A percentile compares a stretch with the other conserved stretches of the same genome.
phyloP scores from a whole-genome alignment of 805 yeast genomes.

The Suhomyces vadensis region DNA sequence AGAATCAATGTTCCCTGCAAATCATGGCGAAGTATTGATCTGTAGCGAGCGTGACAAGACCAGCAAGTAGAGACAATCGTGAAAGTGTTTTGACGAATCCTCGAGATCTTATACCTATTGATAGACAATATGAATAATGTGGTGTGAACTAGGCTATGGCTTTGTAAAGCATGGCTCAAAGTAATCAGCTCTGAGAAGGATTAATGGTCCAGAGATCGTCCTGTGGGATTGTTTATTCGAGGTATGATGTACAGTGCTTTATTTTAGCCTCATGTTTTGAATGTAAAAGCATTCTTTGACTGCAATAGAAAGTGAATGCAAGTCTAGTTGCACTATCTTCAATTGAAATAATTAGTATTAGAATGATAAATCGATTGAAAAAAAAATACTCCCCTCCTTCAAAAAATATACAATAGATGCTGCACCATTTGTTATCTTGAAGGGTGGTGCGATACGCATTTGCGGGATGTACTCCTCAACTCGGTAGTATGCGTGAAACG shows the following conservation, averaged over 20 bases:
- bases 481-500: conserved; percentile 1
- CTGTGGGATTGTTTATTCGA: background rate
- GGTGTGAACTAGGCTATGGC: background rate
- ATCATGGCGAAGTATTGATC: background rate
- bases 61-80: background rate
- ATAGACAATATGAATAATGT: too few relatives aligned
- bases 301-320: background rate
- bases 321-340: background rate
- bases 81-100: background rate
- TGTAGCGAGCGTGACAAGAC: background rate
- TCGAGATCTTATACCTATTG: too few relatives aligned
- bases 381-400: too few relatives aligned
- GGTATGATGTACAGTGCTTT: background rate
- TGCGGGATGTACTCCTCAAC: background rate
- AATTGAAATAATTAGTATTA: background rate
- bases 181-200: background rate
- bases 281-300: background rate
- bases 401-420: too few relatives aligned
- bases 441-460: background rate
- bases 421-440: background rate
- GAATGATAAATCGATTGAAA: background rate
- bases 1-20: background rate
- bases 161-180: background rate
- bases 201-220: background rate
- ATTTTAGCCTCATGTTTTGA: background rate